Base-by-base conservation (phyloP, 768 basidiomycete species). In the Xerocomellus intermedius region DNA sequence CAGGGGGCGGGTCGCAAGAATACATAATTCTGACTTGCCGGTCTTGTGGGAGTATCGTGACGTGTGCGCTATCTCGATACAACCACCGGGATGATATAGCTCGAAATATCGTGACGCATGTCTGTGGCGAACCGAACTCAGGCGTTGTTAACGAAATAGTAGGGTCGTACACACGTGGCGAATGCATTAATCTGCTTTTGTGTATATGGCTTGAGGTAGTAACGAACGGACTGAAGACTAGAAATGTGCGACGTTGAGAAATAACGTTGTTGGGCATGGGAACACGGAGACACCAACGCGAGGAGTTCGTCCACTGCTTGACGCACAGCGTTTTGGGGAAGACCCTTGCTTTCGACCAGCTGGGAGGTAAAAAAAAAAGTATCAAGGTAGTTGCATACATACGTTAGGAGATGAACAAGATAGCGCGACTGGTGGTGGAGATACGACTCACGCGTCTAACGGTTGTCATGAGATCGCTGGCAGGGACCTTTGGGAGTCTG, bases 151-250 rank as follows among this genome's bases (percentile, higher is more conserved):
- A 55, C 57, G 60, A 60, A 62, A 62, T 47, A 59, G 49, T 57
- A 57, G 51, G 62, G 60, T 62, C 57, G 46, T 62, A 85, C 91
- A 74, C 81, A 93, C 91, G 91, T 94, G 74, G 91, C 86, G 69
- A 93, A 94, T 50, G 91, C 90, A 75, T 93, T 92, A 69, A 91
- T 84, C 77, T 94, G 90, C 64, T 89, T 86, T 77, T 89, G 86
- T 63, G 80, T 83, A 71, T 88, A 89, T 62, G 74, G 73, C 68
- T 82, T 83, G 70, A 89, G 79, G 72, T 89, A 91, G 68, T 87
- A 89, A 60, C 85, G 85, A 69, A 94, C 83, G 61, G 89, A 74
- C 55, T 80, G 74, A 50, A 94, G 80, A 55, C 91, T 93, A 68
- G 56, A 56, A 62, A 60, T 26, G 42, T 54, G 54, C 32, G 22